Evolutionary conservation across 2,329 filamentous ascomycete genomes (phyloP).

Genomic region (Nothophaeocryptopus gaeumannii): DNA sequence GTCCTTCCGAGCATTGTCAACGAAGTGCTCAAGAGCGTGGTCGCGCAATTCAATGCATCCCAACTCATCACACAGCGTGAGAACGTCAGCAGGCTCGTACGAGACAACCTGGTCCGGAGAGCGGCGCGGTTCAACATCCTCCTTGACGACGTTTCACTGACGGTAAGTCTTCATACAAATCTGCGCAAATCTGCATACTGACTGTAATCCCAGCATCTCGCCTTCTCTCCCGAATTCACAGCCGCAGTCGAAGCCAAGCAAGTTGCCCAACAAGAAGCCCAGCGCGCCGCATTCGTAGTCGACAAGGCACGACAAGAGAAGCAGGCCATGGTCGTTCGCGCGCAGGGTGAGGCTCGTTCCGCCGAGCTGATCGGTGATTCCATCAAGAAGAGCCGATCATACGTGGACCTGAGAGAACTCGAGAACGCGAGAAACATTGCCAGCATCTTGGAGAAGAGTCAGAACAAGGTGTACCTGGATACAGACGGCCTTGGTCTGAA

Average conservation of each 20-base stretch:
- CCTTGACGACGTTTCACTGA: conserved; percentile 94
- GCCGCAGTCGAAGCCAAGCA: conserved; percentile 68
- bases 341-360: conserved; percentile 97
- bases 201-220: conserved; percentile 53
- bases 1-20: conserved; percentile 98
- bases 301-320: conserved; percentile 99
- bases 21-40: conserved; percentile 97
- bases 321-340: conserved; percentile 96
- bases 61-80: conserved; percentile 99
- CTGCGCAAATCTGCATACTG: neutral
- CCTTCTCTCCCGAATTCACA: conserved; percentile 68
- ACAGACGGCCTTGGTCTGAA: conserved; percentile 88
- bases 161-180: conserved; percentile 40
- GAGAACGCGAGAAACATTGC: conserved; percentile 93
- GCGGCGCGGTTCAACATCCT: conserved; percentile 96
- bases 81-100: conserved; percentile 85
- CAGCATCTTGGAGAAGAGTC: conserved; percentile 79
- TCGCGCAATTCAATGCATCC: conserved; percentile 96
- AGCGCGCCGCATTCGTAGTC: conserved; percentile 93
- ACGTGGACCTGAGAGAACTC: conserved; percentile 95
- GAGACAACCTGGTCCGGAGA: conserved; percentile 86
- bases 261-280: conserved; percentile 82
- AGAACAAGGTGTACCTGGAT: conserved; percentile 93
- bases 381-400: conserved; percentile 98
- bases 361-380: conserved; percentile 97